Base-by-base conservation (phyloP, 345 rosid genomes). In the Euclidium syriacum region DNA sequence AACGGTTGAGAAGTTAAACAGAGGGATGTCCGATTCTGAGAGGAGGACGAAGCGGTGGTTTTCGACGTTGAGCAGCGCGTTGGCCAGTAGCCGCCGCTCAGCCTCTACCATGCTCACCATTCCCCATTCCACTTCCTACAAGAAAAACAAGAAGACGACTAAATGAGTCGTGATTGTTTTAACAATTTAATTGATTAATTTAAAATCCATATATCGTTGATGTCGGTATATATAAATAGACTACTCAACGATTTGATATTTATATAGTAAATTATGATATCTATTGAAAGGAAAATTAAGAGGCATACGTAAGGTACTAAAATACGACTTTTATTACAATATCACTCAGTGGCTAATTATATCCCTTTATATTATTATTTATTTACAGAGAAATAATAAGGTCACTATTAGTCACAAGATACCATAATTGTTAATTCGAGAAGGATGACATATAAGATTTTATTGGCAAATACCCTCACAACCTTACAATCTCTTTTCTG, bases 1-100 rank as follows among this genome's bases (percentile, higher is more conserved):
- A 62, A 87, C 17, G 0, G 89, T 82, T 23, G 89, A 52, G 71
- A 90, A 90, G 72, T 87, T 81, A 75, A 77, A 87, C 25, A 90
- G 77, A 22, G 96, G 97, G 16, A 90, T 85, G 83, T 95, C 87
- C 0, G 96, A 69, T 58, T 90, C 96, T 0, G 96, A 90, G 22
- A 90, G 85, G 18, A 90, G 94, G 54, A 90, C 81, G n/a, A 90
- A 90, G 0, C 96, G 83, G 24, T 85, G 72, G 75, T 85, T 90
- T 18, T 78, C 70, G 25, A 72, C 39, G 60, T 87, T 79, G 12
- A 90, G 90, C 11, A 90, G 52, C 6, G 94, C 97, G 32, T 90
- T 90, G 5, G 91, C 97, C 0, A 90, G 65, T 34, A 90, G 51
- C n/a, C 94, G 87, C 18, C 87, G 79, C 61, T 90, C 97, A 0